Evolutionary conservation across 1,139 yeast species (phyloP).

Genomic region (Scheffersomyces segobiensis): DNA sequence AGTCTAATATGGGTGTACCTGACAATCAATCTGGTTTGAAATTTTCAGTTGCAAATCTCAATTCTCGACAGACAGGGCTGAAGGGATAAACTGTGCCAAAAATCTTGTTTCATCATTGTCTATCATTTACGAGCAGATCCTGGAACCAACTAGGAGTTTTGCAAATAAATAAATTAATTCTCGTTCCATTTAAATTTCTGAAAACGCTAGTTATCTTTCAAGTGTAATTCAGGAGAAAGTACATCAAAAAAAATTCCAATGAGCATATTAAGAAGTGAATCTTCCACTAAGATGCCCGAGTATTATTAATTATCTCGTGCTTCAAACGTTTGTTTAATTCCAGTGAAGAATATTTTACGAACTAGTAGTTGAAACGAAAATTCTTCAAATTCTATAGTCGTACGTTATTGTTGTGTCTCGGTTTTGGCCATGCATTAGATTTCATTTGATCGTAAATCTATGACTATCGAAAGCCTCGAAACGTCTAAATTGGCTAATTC

Average conservation of each 20-base stretch:
- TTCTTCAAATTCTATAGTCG: neutral
- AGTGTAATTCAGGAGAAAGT: too few species aligned
- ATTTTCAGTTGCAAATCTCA: neutral
- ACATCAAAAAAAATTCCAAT: too few species aligned
- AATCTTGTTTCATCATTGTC: neutral
- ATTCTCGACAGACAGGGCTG: neutral
- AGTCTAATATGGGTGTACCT: neutral
- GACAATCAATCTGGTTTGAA: neutral
- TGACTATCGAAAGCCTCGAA: neutral
- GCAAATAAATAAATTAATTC: too few species aligned
- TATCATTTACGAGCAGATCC: neutral
- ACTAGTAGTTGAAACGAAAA: neutral
- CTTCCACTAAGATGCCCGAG: neutral
- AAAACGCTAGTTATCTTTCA: too few species aligned
- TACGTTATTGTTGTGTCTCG: neutral
- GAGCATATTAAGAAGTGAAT: too few species aligned
- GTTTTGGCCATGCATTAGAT: neutral
- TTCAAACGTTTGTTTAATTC: neutral
- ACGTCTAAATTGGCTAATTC: neutral
- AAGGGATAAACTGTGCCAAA: neutral
- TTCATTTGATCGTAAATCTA: neutral
- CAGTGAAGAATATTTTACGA: too few species aligned
- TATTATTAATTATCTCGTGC: neutral
- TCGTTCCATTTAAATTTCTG: too few species aligned
- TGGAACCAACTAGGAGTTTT: too few species aligned